A percentile compares a stretch with the other conserved stretches of the same genome.
Evolutionary conservation across 495 filamentous ascomycete genomes (phyloP).

Genomic region (Neurospora sp.): DNA sequence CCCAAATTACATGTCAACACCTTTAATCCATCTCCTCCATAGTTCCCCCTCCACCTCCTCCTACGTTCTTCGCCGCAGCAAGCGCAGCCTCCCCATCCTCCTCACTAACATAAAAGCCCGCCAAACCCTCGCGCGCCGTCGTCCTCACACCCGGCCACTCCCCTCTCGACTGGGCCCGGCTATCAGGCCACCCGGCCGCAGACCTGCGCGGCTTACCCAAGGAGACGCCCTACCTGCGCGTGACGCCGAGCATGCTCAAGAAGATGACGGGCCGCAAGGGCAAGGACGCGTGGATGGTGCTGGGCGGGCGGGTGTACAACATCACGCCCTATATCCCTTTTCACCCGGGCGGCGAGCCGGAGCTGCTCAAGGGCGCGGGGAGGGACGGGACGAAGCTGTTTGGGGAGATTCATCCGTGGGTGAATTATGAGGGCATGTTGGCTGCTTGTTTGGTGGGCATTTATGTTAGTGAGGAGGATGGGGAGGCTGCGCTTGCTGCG

Average conservation of each 20-base stretch:
- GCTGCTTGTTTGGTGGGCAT: conserved; percentile 78
- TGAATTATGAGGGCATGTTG: conserved; percentile 93
- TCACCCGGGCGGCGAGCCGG: conserved; percentile 83
- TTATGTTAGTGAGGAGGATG: conserved; percentile 67
- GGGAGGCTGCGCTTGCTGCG: conserved; percentile 4
- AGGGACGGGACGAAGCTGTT: conserved; percentile 72
- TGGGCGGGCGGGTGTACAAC: conserved; percentile 86
- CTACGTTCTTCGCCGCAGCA: too few species aligned
- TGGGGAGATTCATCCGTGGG: conserved; percentile 91
- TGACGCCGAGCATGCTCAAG: conserved; percentile 71
- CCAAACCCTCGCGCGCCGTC: conserved; percentile 48
- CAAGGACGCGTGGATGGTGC: conserved; percentile 77
- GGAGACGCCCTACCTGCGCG: conserved; percentile 38
- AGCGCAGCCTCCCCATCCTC: too few species aligned
- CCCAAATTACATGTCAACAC: too few species aligned
- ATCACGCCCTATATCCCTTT: conserved; percentile 81
- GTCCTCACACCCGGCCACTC: conserved; percentile 77
- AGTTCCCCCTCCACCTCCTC: too few species aligned
- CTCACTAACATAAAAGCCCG: too few species aligned
- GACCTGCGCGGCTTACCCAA: conserved; percentile 53
- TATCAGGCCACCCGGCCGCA: conserved; percentile 51
- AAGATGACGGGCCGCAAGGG: conserved; percentile 68
- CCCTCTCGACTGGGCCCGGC: conserved; percentile 88
- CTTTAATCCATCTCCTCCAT: too few species aligned
- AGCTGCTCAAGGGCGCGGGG: conserved; percentile 73